Base-by-base conservation (phyloP, 495 filamentous ascomycete genomes). In the Penicillium pulvis region DNA sequence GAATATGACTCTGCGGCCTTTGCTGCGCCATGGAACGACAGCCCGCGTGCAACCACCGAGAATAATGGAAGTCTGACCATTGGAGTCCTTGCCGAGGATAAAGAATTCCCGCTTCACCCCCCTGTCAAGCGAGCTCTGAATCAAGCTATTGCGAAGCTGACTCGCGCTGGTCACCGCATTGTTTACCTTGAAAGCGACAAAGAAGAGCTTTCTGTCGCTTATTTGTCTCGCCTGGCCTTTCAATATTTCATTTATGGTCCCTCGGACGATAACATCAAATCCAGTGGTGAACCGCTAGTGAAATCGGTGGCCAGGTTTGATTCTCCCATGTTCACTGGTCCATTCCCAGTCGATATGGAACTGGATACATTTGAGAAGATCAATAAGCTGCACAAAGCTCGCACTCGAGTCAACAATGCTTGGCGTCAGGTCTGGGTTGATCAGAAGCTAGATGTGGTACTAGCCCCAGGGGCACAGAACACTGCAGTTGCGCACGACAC, bases 1-100 rank as follows among this genome's bases (percentile, higher is more conserved):
- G 10, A 58, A 19, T 66, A 65, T 44, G 68, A 71, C 14, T 19
- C 31, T 2, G 36, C 53, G 0, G 68, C 66, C 6, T 24, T 57
- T 8, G 55, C 48, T 10, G 64, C 51, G 1, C 66, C 66, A 12
- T 68, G 66, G 66, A 44, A 56, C 9, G 16, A 10, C 4, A 45
- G 20, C 1, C 24, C 20, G 6, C 33, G 14, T 8, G 24, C 19
- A 4, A 45, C 26, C 16, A 42, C 19, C 10, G 42, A 31, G 17
- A 45, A 16, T 23, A 58, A 61, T 19, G 53, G 31, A 23, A 51
- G 44, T 26, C 58, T 81, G 20, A 71, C 65, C 0, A 74, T 88
- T 41, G 85, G 85, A 6, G 66, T 87, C 0, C 63, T 85, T 12
- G 63, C 73, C 11, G 79, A 76, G 49, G 84, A 88, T 56, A 76